Conservation (phyloP, 75 land plant species). For the Cupressus sempervirens region DNA sequence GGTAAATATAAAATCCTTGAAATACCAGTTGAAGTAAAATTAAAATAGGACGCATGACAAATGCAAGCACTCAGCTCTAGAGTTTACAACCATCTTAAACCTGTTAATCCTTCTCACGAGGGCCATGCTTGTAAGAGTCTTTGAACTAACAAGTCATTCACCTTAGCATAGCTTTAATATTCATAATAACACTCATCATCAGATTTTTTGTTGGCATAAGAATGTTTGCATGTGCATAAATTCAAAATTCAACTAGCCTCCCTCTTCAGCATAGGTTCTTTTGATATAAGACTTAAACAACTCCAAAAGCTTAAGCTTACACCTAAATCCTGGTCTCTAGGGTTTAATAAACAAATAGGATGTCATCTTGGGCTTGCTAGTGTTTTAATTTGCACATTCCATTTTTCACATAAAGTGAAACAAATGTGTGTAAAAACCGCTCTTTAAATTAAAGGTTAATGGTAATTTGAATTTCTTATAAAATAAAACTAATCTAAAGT, state of each 20-base stretch:
- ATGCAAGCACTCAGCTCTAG: neutral
- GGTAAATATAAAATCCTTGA: neutral
- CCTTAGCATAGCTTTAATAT: no score
- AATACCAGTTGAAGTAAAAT: neutral
- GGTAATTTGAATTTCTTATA: no score
- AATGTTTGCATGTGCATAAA: neutral
- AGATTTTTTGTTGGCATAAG: neutral
- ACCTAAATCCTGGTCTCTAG: neutral
- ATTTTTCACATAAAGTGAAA: no score
- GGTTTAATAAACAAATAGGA: neutral
- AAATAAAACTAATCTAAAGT: no score
- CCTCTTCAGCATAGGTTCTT: neutral
- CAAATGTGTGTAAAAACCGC: no score
- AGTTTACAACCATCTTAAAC: neutral
- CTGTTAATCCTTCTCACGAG: neutral
- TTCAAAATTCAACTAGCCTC: neutral
- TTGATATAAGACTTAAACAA: neutral
- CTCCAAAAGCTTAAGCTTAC: neutral
- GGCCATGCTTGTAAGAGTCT: neutral
- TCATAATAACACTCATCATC: neutral
- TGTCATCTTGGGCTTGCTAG: neutral
- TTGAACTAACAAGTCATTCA: no score
- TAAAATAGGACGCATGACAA: neutral
- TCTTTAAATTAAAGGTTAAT: no score
- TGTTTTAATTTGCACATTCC: neutral